Evolutionary conservation across 176 grass and related monocot genomes (phyloP), one percentile per base, ranked within the genome.

Genomic region (Ampelocalamus luodianensis): DNA sequence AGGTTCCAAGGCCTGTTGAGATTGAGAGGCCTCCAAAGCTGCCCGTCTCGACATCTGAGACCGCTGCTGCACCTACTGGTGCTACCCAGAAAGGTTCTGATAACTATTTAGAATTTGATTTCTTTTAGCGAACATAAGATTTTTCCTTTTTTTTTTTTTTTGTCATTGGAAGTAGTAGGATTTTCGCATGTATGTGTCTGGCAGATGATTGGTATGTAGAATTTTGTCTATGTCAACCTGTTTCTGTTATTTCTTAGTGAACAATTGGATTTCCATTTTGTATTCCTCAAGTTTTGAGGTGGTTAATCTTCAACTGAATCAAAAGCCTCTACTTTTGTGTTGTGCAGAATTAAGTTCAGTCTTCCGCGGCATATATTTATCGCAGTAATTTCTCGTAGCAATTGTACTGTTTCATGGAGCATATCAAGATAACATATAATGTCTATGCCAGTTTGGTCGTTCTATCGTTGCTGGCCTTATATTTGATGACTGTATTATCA

Each of bases 51-150:
- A 53, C 76, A 80, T 78, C 76, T 22, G 76, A 82, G 14, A 38
- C 77, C 34, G 40, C 88, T 48, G 43, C 48, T 17, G 71, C 80
- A 40, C 69, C 89, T 45, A 37, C 59, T 74, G 77, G 26, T 37
- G 73, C 82, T 81, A 36, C 67, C 27, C 69, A 84, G 49, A 94
- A 97, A 83, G 90, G 92, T 72, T 79, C 77, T 50, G 88, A 97
- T 73, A 85, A 48, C 79, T 97, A 97, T 83, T 80, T 97, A 54
- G 90, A 97, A 77, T 97, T 97, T 61, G 92, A 92, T 86, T 97
- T 92, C 90, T 97, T 97, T 77, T 97, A 97, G 62, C 14, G 17
- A 20, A 77, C 40, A 86, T 58, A 75, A 61, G 22, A 11, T 29
- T 85, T 62, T 79, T 63, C 26, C 50, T 51, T 63, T 72, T 1